Evolutionary conservation across 1,284 basidiomycete genomes (phyloP), one percentile per base, ranked within the genome.

Genomic region (Tetrapyrgos nigripes): DNA sequence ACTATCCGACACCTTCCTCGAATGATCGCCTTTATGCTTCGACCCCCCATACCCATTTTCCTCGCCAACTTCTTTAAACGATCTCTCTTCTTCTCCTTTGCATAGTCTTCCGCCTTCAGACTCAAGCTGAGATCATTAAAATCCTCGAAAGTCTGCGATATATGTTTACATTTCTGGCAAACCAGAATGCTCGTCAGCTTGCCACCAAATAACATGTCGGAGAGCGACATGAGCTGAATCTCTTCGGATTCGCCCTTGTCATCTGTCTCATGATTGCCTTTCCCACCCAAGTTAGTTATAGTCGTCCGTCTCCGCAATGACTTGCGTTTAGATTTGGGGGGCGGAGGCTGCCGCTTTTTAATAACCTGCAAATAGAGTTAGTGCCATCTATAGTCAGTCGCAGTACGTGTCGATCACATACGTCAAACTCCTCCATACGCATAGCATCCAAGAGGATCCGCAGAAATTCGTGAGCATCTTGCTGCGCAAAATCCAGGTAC

Each of bases 381-480:
- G 45, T 53, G n/a, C 46, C n/a, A 33, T 19, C n/a, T n/a, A n/a
- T n/a, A n/a, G 33, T 43, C n/a, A 27, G 13, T 29, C 19, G 13
- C n/a, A 3, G 27, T 8, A 28, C 17, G 17, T 24, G 44, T 27
- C 19, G 19, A 48, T 52, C 44, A 77, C 91, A 73, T 66, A 94
- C 92, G 71, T 98, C 96, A 60, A 89, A 79, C 73, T 98, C 95
- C 71, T 98, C 96, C 93, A 96, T 96, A 51, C 93, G 86, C 82
- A 96, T 92, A n/a, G 89, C 91, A 71, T 97, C 96, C 47, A 97
- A 79, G 58, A 97, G 79, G 63, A 96, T 94, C 37, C 93, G 83
- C 47, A 97, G 77, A 64, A 97, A 89, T 76, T 97, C 96, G 70
- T 98, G 96, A 4, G 95, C 94, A 68, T 98, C 96, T 74, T 98